Base-by-base conservation (phyloP, 2,329 filamentous ascomycete genomes). In the Aspergillus pseudonomiae region DNA sequence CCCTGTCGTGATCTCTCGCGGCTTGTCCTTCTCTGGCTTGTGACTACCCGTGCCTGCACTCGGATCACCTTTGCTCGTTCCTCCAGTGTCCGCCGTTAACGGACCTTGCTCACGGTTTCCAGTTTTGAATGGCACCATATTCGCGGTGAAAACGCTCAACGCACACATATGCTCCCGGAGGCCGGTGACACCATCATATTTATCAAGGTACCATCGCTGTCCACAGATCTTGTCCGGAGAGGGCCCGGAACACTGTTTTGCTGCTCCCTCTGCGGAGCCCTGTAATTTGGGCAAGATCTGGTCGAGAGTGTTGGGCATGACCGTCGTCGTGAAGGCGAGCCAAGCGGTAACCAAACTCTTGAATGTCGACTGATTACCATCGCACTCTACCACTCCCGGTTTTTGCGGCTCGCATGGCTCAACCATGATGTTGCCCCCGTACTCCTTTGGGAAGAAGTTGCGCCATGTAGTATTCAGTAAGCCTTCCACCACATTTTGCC, bases 311-410 rank as follows among this genome's bases (percentile, higher is more conserved):
- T 82, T 87, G 0, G 87, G 87, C 0, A 85, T 87, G 63, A 88
- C 77, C 67, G 88, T 83, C 0, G 82, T 82, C 2, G 86, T 83
- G 9, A 83, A 80, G 11, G 84, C 86, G 76, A 83, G 80, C 82
- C 86, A 90, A 50, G 88, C 85, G 0, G 84, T 78, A 9, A 90
- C 80, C 70, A 89, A 89, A 14, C 86, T 87, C 76, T 90, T 90
- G 82, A 90, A 90, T 2, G 84, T 85, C 59, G 81, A 83, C 75
- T 89, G 86, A 65, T 90, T 88, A 24, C 82, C 72, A 4, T 62
- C 57, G 39, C 60, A 62, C 28, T 36, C 30, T 21, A 21, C 16
- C 14, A 54, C 52, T 10, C 14, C 26, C 19, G 4, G 52, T 26
- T 32, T 36, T 48, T 58, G 55, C 4, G 83, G 80, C 74, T 89